phyloP scores from a whole-genome alignment of 2,329 filamentous ascomycete species.

The Pseudocercospora fijiensis region DNA sequence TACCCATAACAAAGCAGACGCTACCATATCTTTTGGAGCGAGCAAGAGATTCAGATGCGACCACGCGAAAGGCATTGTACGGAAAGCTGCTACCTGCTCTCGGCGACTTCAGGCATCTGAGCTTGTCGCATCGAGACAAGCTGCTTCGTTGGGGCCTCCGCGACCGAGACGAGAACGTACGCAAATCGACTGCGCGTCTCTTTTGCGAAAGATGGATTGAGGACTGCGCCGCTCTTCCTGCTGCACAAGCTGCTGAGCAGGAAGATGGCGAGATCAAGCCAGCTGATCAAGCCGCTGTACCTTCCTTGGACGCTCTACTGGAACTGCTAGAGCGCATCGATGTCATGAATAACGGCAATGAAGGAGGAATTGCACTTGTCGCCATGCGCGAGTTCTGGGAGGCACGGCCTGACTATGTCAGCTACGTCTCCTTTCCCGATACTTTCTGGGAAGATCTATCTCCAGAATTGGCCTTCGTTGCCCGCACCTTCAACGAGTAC shows the following conservation, averaged over 20 bases:
- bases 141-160: constrained; percentile 90
- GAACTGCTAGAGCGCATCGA: constrained; percentile 94
- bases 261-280: constrained; percentile 52
- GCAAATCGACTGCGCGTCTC: constrained; percentile 83
- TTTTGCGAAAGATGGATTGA: constrained; percentile 98
- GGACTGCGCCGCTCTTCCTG: constrained; percentile 73
- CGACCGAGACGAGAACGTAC: constrained; percentile 90
- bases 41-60: constrained; percentile 81
- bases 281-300: constrained; percentile 52
- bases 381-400: constrained; percentile 98
- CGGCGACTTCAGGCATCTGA: constrained; percentile 91
- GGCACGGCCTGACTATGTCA: constrained; percentile 77
- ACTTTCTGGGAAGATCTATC: constrained; percentile 77
- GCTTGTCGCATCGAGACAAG: constrained; percentile 91
- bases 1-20: constrained; percentile 80
- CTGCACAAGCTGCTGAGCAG: constrained; percentile 58
- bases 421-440: constrained; percentile 66
- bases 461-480: constrained; percentile 85
- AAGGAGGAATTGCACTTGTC: constrained; percentile 85
- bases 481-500: constrained; percentile 90
- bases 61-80: constrained; percentile 82
- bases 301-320: constrained; percentile 77
- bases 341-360: constrained; percentile 82
- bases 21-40: constrained; percentile 86
- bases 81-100: constrained; percentile 81